Base-by-base conservation (phyloP, 2,329 filamentous ascomycete species). In the Malbranchea zuffiana region DNA sequence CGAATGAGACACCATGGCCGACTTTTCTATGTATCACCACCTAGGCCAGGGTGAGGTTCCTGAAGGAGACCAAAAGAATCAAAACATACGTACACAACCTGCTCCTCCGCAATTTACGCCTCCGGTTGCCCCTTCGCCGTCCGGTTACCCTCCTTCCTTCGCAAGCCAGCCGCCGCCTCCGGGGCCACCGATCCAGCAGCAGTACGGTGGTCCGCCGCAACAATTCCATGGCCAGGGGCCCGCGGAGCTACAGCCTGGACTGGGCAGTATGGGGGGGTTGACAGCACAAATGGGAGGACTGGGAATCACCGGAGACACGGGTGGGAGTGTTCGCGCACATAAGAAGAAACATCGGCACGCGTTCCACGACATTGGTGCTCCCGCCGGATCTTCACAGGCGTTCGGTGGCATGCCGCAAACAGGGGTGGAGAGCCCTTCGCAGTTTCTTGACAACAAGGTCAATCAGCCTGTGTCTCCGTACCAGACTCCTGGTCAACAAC, bases 291-390 rank as follows among this genome's bases (percentile, higher is more conserved):
- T 93, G 79, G 78, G 79, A 27, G 77, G 76, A 42, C 74, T 92
- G 72, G 78, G 71, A 26, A 65, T 93, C 47, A 75, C 71, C 21
- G 60, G 54, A 40, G 68, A 72, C 32, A 65, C 66, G 2, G 46
- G 34, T 38, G 47, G 53, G 39, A 55, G 51, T 36, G 48, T 55
- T 34, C 63, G 76, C 56, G 47, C 59, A 24, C 60, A 65, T 34
- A 81, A 87, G 70, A 96, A 94, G 75, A 95, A 94, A 71, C 82
- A 95, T 57, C 76, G 85, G 42, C 88, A 96, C 62, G 88, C 87
- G 45, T 82, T 93, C 60, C 88, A 96, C 59, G 80, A 76, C 25
- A 75, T 96, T 36, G 84, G 88, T 46, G 75, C 82, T 15, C 70
- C 78, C 8, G 69, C 69, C 4, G 75, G 77, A 33, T 76, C 75